Conservation (phyloP, 305 asterid species). For the Lippia alba region DNA sequence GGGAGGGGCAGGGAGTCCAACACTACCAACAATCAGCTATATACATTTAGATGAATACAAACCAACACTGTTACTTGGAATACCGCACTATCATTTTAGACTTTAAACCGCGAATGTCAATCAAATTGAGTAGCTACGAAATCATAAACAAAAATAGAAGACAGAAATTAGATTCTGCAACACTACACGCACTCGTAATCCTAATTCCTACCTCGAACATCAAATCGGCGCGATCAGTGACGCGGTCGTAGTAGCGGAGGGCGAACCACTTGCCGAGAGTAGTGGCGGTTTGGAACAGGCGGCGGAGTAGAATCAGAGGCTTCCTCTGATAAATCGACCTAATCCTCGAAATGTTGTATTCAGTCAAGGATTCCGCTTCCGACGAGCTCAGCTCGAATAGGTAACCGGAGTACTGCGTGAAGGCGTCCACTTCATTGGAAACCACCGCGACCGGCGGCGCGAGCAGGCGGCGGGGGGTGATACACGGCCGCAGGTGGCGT, state of each 20-base stretch:
- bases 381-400: constrained; percentile 72
- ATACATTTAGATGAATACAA: not conserved
- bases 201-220: constrained; percentile 76
- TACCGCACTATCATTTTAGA: constrained; percentile 3
- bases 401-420: constrained; percentile 85
- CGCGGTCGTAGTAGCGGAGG: constrained; percentile 70
- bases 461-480: constrained; percentile 37
- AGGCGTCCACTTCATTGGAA: constrained; percentile 59
- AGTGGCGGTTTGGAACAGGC: constrained; percentile 74
- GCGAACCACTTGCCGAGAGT: constrained; percentile 95
- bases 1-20: not conserved
- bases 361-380: constrained; percentile 78
- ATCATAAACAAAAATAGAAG: constrained; percentile 1
- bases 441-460: constrained; percentile 39
- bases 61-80: not conserved
- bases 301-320: constrained; percentile 77
- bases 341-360: constrained; percentile 64
- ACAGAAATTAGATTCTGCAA: not conserved
- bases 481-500: constrained; percentile 32
- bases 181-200: not conserved
- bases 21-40: constrained; percentile 22
- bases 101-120: not conserved
- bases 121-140: not conserved
- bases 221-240: constrained; percentile 69
- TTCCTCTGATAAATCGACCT: constrained; percentile 67